A percentile compares a stretch with the other conserved stretches of the same genome.
Evolutionary conservation across 2,329 filamentous ascomycete species (phyloP).

Genomic region (Ophiostoma ips): DNA sequence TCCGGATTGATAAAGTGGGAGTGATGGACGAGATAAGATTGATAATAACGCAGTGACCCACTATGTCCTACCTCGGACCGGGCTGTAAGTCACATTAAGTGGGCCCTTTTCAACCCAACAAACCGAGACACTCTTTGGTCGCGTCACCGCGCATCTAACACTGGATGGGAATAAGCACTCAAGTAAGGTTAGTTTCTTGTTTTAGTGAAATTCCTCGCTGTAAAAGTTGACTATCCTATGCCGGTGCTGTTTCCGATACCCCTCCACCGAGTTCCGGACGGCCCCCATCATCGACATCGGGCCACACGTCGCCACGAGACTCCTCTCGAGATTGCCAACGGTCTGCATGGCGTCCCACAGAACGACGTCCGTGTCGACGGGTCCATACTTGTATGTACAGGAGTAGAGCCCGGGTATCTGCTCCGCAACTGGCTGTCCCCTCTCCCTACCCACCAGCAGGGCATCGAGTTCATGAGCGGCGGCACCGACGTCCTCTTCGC

Average conservation of each 20-base stretch:
- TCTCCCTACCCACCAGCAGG: background rate
- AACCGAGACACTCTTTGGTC: too few relatives aligned
- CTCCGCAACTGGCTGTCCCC: background rate
- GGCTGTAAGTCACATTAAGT: background rate
- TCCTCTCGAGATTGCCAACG: background rate
- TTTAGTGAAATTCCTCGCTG: constrained; percentile 3
- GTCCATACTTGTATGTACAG: background rate
- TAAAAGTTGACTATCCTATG: constrained; percentile 8
- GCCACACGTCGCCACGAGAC: constrained; percentile 7
- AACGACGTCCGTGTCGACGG: background rate
- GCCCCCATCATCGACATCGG: constrained; percentile 1
- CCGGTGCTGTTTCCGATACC: background rate
- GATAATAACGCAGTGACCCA: background rate
- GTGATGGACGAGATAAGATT: background rate
- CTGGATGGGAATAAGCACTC: too few relatives aligned
- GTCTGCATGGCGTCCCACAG: constrained; percentile 2
- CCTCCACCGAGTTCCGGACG: background rate
- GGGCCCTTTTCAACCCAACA: too few relatives aligned
- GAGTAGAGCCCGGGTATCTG: background rate
- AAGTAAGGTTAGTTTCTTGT: too few relatives aligned
- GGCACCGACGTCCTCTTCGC: background rate
- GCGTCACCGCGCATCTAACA: too few relatives aligned
- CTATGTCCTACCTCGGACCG: background rate
- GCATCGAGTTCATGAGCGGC: background rate
- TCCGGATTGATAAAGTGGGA: background rate